Percentiles rank a stretch among this genome's conserved stretches.
phyloP scores from a whole-genome alignment of 208 protist genomes.

The Plasmodiophora brassicae region DNA sequence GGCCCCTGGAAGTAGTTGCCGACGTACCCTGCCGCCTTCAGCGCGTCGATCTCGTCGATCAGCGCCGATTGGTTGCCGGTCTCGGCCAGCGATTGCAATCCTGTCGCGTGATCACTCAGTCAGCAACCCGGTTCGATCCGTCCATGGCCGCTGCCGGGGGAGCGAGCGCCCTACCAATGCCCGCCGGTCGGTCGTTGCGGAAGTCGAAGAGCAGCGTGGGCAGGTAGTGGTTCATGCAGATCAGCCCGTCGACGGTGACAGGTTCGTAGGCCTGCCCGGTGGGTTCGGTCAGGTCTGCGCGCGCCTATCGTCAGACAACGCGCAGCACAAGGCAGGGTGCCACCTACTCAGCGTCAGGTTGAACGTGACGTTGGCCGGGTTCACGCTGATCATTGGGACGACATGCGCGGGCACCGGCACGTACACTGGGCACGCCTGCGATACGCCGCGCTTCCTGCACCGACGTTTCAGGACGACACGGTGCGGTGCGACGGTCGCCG shows the following conservation, averaged over 20 bases:
- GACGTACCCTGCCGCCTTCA: neutral
- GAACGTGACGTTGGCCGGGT: neutral
- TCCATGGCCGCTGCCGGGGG: no score
- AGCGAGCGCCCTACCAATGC: neutral
- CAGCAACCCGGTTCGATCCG: no score
- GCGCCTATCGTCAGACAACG: neutral
- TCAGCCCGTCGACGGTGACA: neutral
- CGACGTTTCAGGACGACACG: no score
- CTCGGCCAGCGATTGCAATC: neutral
- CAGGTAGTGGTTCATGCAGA: neutral
- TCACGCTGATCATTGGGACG: neutral
- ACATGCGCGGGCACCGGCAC: neutral
- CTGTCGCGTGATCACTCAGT: no score
- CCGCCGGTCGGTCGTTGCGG: neutral
- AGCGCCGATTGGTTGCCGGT: neutral
- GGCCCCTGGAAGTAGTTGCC: neutral
- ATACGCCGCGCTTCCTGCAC: neutral
- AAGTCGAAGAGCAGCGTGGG: neutral
- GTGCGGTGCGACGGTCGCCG: no score
- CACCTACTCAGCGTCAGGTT: neutral
- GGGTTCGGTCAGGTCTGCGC: neutral
- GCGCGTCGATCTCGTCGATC: neutral
- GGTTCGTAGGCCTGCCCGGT: neutral
- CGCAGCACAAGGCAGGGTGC: neutral
- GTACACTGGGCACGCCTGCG: neutral